Evolutionary conservation across 2,329 filamentous ascomycete genomes (phyloP).

Genomic region (Fusarium virguliforme): DNA sequence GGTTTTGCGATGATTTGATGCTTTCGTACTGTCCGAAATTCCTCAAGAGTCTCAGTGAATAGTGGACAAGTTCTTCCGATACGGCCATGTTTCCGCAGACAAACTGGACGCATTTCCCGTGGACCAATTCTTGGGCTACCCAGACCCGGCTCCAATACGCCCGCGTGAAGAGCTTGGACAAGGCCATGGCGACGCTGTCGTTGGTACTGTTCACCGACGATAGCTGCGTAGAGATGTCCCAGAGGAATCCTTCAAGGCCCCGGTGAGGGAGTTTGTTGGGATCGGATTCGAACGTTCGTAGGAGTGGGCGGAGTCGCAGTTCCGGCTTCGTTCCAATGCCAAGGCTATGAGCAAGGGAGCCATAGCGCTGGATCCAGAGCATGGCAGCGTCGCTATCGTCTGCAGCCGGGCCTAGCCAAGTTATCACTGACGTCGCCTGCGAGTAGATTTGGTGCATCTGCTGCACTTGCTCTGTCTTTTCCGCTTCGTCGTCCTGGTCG

Average conservation of each 20-base stretch:
- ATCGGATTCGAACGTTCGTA: background rate
- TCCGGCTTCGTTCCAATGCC: conserved; percentile 6
- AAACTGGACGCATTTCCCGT: background rate
- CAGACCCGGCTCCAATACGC: background rate
- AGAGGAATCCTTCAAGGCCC: background rate
- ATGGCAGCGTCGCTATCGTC: conserved; percentile 14
- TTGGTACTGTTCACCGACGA: background rate
- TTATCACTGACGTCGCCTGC: background rate
- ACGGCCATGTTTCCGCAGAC: background rate
- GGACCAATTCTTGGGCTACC: background rate
- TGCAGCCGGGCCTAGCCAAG: background rate
- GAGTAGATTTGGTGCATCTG: background rate
- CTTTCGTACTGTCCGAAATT: background rate
- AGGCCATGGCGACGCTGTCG: background rate
- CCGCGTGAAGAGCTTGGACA: background rate
- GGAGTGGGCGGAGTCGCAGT: background rate
- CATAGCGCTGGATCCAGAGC: conserved; percentile 8
- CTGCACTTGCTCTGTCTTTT: background rate
- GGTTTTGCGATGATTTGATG: background rate
- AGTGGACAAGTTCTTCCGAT: background rate
- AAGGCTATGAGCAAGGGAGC: conserved; percentile 6
- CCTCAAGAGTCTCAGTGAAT: background rate
- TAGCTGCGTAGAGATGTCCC: background rate
- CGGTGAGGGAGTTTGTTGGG: background rate
- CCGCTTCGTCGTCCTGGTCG: background rate